These are phyloP conservation scores for Termitomyces sp. DNA, from an alignment of 768 basidiomycete genomes.

Conservation along the genomic window DNA sequence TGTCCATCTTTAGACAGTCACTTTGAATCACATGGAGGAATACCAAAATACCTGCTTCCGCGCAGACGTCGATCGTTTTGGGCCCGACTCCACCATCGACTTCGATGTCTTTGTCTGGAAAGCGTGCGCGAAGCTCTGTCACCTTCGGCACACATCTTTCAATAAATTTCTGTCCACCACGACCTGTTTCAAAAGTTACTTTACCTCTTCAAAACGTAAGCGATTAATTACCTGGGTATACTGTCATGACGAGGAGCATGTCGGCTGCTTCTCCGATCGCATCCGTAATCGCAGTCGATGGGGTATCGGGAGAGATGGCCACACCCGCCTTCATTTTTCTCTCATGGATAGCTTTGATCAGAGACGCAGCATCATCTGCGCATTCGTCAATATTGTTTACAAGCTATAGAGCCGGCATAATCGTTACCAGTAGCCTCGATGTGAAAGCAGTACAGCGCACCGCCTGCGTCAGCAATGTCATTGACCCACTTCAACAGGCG, in stretches of 20 bases:
- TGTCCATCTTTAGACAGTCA: background rate
- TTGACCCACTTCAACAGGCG: conserved; percentile 76
- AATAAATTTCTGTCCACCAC: conserved; percentile 95
- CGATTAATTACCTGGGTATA: conserved; percentile 68
- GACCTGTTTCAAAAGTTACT: conserved; percentile 38
- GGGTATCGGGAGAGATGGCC: conserved; percentile 95
- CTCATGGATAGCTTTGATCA: conserved; percentile 78
- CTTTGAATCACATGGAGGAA: background rate
- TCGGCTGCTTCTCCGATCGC: conserved; percentile 79
- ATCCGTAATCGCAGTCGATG: conserved; percentile 82
- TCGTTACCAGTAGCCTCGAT: conserved; percentile 83
- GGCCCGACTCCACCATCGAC: conserved; percentile 98
- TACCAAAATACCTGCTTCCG: conserved; percentile 64
- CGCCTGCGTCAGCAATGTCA: conserved; percentile 93
- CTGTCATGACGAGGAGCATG: conserved; percentile 98
- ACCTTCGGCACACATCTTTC: conserved; percentile 93
- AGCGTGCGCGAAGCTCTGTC: conserved; percentile 79
- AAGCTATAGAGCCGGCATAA: background rate
- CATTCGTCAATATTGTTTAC: background rate
- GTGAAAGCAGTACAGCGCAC: conserved; percentile 94
- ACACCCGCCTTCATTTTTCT: conserved; percentile 91
- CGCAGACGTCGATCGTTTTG: conserved; percentile 82
- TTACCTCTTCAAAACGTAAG: background rate
- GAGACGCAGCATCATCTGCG: conserved; percentile 59
- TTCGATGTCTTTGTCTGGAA: conserved; percentile 94